These are phyloP conservation scores for Pichia norvegensis DNA, from an alignment of 1,139 yeast species.

Conservation along the genomic window DNA sequence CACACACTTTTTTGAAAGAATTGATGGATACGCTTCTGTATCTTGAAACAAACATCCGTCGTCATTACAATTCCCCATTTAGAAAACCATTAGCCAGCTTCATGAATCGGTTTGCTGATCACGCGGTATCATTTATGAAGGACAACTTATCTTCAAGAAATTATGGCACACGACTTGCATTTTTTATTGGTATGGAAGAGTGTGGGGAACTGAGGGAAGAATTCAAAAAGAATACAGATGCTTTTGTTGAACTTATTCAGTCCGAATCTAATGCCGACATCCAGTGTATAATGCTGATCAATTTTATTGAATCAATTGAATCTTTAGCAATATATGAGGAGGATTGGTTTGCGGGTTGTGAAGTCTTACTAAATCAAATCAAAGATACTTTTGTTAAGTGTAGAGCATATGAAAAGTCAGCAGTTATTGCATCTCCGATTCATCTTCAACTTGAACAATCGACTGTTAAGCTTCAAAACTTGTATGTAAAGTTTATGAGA, in stretches of 20 bases:
- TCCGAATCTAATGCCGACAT: conserved; percentile 45
- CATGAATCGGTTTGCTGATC: conserved; percentile 72
- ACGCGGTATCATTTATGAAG: conserved; percentile 64
- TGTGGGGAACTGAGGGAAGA: conserved; percentile 50
- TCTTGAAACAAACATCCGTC: conserved; percentile 75
- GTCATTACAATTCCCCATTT: conserved; percentile 85
- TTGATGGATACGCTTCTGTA: conserved; percentile 67
- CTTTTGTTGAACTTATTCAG: conserved; percentile 31
- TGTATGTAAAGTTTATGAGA: conserved; percentile 45
- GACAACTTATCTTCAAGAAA: conserved; percentile 61
- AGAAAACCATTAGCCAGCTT: conserved; percentile 86
- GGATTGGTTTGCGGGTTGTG: conserved; percentile 57
- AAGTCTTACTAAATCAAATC: conserved; percentile 33
- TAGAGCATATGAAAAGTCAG: conserved; percentile 33
- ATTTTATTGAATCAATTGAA: conserved; percentile 56
- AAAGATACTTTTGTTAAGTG: conserved; percentile 42
- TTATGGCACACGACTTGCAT: conserved; percentile 59
- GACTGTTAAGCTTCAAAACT: conserved; percentile 48
- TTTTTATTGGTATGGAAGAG: conserved; percentile 51
- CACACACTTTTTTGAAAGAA: conserved; percentile 86
- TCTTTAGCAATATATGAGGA: conserved; percentile 46
- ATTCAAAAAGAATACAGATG: conserved; percentile 45
- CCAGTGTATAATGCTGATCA: conserved; percentile 60
- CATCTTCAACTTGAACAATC: conserved; percentile 75
- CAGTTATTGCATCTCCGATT: conserved; percentile 49